Base-by-base conservation (phyloP, 1,284 basidiomycete species). In the Takashimella tepidaria region DNA sequence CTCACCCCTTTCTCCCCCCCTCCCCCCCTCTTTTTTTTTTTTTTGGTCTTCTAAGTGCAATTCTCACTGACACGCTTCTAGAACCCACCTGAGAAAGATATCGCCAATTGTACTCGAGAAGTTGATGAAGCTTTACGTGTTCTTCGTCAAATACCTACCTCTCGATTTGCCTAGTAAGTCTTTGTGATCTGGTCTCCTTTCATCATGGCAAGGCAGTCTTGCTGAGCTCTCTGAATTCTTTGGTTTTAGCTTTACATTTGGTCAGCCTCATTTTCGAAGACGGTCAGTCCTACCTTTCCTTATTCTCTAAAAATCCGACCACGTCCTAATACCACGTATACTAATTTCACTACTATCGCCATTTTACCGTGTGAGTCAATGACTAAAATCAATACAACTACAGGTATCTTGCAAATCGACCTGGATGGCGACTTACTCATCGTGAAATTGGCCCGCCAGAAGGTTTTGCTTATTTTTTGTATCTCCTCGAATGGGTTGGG, bases 181-280 rank as follows among this genome's bases (percentile, higher is more conserved):
- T n/a, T n/a, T n/a, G n/a, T n/a, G n/a, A n/a, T n/a, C n/a, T n/a
- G n/a, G n/a, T n/a, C n/a, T n/a, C n/a, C n/a, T n/a, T n/a, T n/a
- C n/a, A n/a, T n/a, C n/a, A n/a, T n/a, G n/a, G n/a, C n/a, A n/a
- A n/a, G n/a, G n/a, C n/a, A n/a, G n/a, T n/a, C n/a, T n/a, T n/a
- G n/a, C n/a, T n/a, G n/a, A n/a, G n/a, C n/a, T n/a, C n/a, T n/a
- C n/a, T n/a, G n/a, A n/a, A n/a, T n/a, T n/a, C n/a, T n/a, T n/a
- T n/a, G n/a, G n/a, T n/a, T 31, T 13, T 51, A 74, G 72, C 75
- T 78, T 92, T 54, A 92, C 91, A 1, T 92, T 92, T 62, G 91
- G 89, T 4, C 91, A 93, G 68, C 91, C 91, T 1, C 91, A 95
- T 70, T 93, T 93, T 73, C 84, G 90, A 31, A 82, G 82, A 64